Base-by-base conservation (phyloP, 2,329 filamentous ascomycete species). In the Pezicula neosporulosa region DNA sequence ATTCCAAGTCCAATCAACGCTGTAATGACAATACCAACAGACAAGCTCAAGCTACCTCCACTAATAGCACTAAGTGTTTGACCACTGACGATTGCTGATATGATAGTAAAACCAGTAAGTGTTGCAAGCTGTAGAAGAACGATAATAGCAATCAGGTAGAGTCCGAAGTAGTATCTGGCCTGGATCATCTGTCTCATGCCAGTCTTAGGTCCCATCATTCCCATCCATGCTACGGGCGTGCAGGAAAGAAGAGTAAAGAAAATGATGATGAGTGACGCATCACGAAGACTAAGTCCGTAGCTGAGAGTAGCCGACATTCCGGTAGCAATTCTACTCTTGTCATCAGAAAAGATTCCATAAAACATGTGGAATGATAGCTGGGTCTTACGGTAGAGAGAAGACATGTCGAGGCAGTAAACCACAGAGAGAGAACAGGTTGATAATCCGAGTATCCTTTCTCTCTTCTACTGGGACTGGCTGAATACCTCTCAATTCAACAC, bases 141-240 rank as follows among this genome's bases (percentile, higher is more conserved):
- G 2, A 81, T 76, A n/a, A 86, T 63, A 1, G 76, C 78, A 33
- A 83, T 78, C 18, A 81, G 68, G 60, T 83, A 84, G 38, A 67
- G 78, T 71, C 80, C 82, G 62, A 84, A 87, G 36, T 77, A 79
- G 64, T 79, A 86, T 18, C 83, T 73, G 4, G 83, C 82, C 57
- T 83, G 81, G 6, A 86, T 76, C 75, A 86, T 83, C 65, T 86
- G 82, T 13, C 83, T 74, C 75, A 86, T 78, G 38, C 82, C 83
- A 9, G 81, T 85, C 65, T 77, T 78, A 3, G 82, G 80, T 0
- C 82, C 81, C 47, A 83, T 66, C 0, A 77, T 82, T 41, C 76
- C 76, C 21, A 86, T 69, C 58, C 78, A 83, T 3, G 78, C 82
- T 0, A 81, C 77, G 0, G 77, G 70, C 5, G 76, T 53, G 0